Base-by-base conservation (phyloP, 2,329 filamentous ascomycete species). In the Rutstroemia sp. region DNA sequence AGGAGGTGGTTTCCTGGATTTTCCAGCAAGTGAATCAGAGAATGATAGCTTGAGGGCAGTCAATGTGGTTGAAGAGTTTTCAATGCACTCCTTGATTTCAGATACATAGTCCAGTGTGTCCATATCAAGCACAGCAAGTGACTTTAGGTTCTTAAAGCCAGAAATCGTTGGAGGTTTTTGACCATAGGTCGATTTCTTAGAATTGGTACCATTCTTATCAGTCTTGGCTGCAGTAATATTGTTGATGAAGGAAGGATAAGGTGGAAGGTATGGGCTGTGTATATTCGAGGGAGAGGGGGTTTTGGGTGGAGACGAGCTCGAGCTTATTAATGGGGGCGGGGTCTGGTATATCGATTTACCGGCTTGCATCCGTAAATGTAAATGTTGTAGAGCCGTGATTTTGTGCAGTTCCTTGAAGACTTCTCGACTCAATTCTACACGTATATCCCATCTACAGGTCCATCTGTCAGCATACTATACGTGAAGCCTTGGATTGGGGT, bases 311-410 rank as follows among this genome's bases (percentile, higher is more conserved):
- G 39, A 19, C 17, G 39, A n/a, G 39, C 39, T 19, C 16, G 16
- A n/a, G 39, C 17, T 42, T n/a, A 17, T 3, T 12, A 34, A 12
- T 19, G 39, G 39, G 1, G 75, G 77, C 4, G 76, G 78, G 5
- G 69, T 65, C 58, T 75, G 73, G 64, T 81, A 83, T 48, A 80
- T 73, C 0, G 82, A 83, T 1, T 74, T 72, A 2, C 81, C 82
- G 4, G 73, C 72, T 58, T 84, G 82, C 69, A 86, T 74, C 55
- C 83, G 78, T 45, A 86, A 64, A 60, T 83, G 79, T 12, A 86
- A 63, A 58, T 78, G 71, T 55, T 75, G 74, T 27, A 86, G 72
- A 6, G 76, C 73, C 17, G 70, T 58, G 56, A 84, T 79, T 36
- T 73, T 68, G 64, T 84, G 82, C 10, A 86, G 71, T 36, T 76